Percentiles rank a stretch among this genome's conserved stretches.
These are phyloP conservation scores for Barnettozyma populi DNA, from an alignment of 805 yeast genomes.

Conservation along the genomic window DNA sequence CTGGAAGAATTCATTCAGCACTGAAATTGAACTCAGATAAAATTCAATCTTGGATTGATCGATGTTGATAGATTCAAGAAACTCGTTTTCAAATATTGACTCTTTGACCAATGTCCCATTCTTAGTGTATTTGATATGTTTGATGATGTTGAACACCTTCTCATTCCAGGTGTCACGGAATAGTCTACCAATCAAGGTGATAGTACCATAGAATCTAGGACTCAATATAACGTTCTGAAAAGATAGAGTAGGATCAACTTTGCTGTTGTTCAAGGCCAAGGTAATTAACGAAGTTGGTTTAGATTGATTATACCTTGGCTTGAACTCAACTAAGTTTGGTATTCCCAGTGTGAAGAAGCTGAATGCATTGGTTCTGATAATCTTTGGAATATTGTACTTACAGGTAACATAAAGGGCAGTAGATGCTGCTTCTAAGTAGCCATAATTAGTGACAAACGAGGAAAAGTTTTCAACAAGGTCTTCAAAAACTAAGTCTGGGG, in stretches of 20 bases:
- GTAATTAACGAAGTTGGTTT: slow-evolving; percentile 8
- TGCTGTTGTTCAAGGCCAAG: slow-evolving; percentile 9
- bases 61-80: slow-evolving; percentile 33
- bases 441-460: slow-evolving; percentile 71
- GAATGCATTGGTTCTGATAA: slow-evolving; percentile 37
- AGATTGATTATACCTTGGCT: slow-evolving; percentile 32
- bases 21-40: slow-evolving; percentile 63
- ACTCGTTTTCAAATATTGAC: slow-evolving; percentile 37
- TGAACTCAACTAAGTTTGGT: slow-evolving; percentile 38
- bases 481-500: slow-evolving; percentile 75
- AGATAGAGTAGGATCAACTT: slow-evolving; percentile 28
- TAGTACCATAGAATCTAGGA: slow-evolving; percentile 86
- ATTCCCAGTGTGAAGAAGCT: slow-evolving; percentile 38
- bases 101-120: slow-evolving; percentile 26
- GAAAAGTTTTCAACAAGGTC: slow-evolving; percentile 63
- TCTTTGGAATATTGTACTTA: slow-evolving; percentile 56
- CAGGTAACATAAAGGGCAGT: slow-evolving; percentile 82
- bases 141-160: slow-evolving; percentile 49
- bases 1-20: slow-evolving; percentile 63
- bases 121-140: slow-evolving; percentile 29
- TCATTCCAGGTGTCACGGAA: slow-evolving; percentile 76
- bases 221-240: slow-evolving; percentile 80
- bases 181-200: slow-evolving; percentile 70
- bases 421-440: slow-evolving; percentile 85
- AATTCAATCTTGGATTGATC: slow-evolving; percentile 54